Conservation (phyloP, 1,284 basidiomycete species). For the Moesziomyces sp. region DNA sequence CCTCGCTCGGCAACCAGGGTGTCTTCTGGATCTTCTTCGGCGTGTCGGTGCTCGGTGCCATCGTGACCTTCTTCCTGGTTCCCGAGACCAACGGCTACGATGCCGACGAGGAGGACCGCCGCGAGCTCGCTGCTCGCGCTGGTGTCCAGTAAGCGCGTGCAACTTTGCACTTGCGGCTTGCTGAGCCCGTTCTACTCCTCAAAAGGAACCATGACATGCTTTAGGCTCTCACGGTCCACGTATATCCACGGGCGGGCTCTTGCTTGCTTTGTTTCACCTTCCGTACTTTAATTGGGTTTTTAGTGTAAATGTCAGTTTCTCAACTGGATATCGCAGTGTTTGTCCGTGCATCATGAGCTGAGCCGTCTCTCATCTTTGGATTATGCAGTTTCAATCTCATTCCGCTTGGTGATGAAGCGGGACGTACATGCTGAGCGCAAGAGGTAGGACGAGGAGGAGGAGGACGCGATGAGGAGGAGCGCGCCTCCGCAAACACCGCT, state of each 20-base stretch:
- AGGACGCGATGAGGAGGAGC: neutral
- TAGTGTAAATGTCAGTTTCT: neutral
- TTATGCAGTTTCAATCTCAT: neutral
- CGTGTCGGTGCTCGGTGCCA: constrained; percentile 53
- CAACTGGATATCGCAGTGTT: neutral
- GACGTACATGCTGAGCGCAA: no score
- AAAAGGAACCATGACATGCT: neutral
- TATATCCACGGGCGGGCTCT: neutral
- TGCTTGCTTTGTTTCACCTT: neutral
- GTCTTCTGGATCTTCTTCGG: constrained; percentile 66
- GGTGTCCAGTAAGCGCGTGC: constrained; percentile 31
- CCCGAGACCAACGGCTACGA: constrained; percentile 63
- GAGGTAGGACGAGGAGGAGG: neutral
- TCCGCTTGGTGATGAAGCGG: no score
- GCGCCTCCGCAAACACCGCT: neutral
- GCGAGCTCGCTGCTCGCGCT: constrained; percentile 50
- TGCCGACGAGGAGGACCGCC: constrained; percentile 62
- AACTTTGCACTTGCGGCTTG: neutral
- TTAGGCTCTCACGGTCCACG: neutral
- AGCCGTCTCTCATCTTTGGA: no score
- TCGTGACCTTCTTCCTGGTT: constrained; percentile 54
- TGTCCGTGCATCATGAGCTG: no score
- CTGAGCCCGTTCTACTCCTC: neutral
- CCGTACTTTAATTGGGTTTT: neutral
- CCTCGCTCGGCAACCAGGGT: constrained; percentile 40